Evolutionary conservation across 306 rosid species (phyloP).

Genomic region (Pterocarpus santalinus): DNA sequence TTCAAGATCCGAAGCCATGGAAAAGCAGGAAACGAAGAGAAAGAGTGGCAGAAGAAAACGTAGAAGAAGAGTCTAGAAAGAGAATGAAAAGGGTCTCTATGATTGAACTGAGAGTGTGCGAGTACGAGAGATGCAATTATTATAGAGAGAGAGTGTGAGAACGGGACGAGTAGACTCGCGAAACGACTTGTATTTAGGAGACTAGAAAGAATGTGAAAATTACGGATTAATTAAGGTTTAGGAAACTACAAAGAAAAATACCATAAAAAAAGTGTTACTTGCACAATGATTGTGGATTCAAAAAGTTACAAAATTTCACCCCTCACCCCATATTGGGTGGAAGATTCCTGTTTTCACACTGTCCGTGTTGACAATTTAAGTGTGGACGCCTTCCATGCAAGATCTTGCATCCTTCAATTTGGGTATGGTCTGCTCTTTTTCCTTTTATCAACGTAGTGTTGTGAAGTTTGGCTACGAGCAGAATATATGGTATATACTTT

Average conservation of each 20-base stretch:
- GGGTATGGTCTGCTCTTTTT: background rate
- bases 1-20: slow-evolving; percentile 80
- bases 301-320: too few relatives aligned
- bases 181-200: background rate
- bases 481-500: background rate
- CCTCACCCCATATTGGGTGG: background rate
- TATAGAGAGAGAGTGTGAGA: background rate
- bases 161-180: background rate
- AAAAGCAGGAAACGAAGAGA: slow-evolving; percentile 35
- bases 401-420: background rate
- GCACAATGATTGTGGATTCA: background rate
- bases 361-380: background rate
- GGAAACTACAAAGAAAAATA: background rate
- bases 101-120: background rate
- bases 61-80: slow-evolving; percentile 26
- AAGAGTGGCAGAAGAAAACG: background rate
- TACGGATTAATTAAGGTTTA: background rate
- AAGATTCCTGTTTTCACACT: slow-evolving; percentile 9
- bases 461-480: too few relatives aligned
- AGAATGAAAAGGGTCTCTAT: background rate
- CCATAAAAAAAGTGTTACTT: background rate
- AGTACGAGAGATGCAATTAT: background rate
- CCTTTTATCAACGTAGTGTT: background rate
- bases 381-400: background rate
- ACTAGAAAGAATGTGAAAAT: background rate